Evolutionary conservation across 805 yeast genomes (phyloP).

Genomic region (Cyberlindnera saturnus): DNA sequence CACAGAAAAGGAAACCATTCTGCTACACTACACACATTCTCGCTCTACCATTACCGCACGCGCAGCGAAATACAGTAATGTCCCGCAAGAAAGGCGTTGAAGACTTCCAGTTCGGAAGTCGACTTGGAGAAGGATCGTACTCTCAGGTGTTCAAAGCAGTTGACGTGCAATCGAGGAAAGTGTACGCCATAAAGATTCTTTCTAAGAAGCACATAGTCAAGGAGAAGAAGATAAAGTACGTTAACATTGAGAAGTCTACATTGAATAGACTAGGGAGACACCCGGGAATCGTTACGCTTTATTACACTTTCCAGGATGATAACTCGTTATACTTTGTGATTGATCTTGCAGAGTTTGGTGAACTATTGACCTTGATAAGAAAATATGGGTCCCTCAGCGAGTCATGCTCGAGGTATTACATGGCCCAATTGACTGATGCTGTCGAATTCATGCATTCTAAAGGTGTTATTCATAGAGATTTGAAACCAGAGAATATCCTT

Average conservation of each 20-base stretch:
- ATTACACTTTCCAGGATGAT: slow-evolving; percentile 93
- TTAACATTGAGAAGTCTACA: slow-evolving; percentile 89
- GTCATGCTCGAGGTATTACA: slow-evolving; percentile 69
- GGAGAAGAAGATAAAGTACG: slow-evolving; percentile 92
- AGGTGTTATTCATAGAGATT: slow-evolving; percentile 89
- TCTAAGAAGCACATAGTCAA: slow-evolving; percentile 90
- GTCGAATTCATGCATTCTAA: slow-evolving; percentile 81
- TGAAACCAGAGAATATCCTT: slow-evolving; percentile 90
- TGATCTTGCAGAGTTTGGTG: slow-evolving; percentile 96
- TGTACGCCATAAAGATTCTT: slow-evolving; percentile 87
- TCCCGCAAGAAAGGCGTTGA: slow-evolving; percentile 48
- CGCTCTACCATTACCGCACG: neutral
- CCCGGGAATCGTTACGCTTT: slow-evolving; percentile 88
- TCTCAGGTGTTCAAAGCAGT: slow-evolving; percentile 88
- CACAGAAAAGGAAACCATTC: neutral
- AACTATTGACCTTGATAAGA: slow-evolving; percentile 71
- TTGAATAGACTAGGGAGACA: slow-evolving; percentile 83
- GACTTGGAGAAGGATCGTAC: slow-evolving; percentile 93
- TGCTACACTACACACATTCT: neutral
- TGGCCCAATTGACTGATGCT: slow-evolving; percentile 85
- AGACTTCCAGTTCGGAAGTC: slow-evolving; percentile 76
- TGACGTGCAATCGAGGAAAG: slow-evolving; percentile 62
- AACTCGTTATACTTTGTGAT: slow-evolving; percentile 82
- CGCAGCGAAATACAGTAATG: slow-evolving; percentile 14
- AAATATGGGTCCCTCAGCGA: slow-evolving; percentile 75